A percentile compares a stretch with the other conserved stretches of the same genome.
Evolutionary conservation across 176 grass and related monocot genomes (phyloP).

Genomic region (Rhipidocladum racemiflorum): DNA sequence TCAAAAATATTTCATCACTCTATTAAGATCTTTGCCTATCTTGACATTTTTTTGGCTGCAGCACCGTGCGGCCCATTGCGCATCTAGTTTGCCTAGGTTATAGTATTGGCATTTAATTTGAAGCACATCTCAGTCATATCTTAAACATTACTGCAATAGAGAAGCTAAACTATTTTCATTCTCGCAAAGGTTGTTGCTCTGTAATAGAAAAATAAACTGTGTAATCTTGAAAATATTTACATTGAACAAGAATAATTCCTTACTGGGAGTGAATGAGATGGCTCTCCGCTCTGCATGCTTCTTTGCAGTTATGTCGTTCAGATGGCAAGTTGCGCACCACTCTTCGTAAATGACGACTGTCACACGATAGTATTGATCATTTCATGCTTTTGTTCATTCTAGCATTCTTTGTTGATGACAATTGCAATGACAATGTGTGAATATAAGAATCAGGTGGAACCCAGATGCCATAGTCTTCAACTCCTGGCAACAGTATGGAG

Average conservation of each 20-base stretch:
- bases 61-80: too few species aligned
- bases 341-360: constrained; percentile 81
- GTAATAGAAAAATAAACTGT: too few species aligned
- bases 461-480: constrained; percentile 85
- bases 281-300: neutral
- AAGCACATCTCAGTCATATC: neutral
- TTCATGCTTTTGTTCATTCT: neutral
- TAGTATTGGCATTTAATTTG: neutral
- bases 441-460: constrained; percentile 58
- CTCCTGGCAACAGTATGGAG: constrained; percentile 77
- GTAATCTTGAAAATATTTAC: too few species aligned
- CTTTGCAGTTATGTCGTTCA: constrained; percentile 71
- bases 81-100: too few species aligned
- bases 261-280: neutral
- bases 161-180: neutral
- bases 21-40: too few species aligned
- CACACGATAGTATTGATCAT: constrained; percentile 38
- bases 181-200: neutral
- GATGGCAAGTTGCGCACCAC: constrained; percentile 96
- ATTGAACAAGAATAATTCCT: too few species aligned
- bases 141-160: neutral
- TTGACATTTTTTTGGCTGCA: too few species aligned
- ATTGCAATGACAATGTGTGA: neutral
- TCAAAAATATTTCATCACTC: too few species aligned
- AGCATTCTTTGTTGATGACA: neutral